Percentiles rank a stretch among this genome's conserved stretches.
These are phyloP conservation scores for Claviceps digitariae DNA, from an alignment of 2,329 filamentous ascomycete species.

Conservation along the genomic window DNA sequence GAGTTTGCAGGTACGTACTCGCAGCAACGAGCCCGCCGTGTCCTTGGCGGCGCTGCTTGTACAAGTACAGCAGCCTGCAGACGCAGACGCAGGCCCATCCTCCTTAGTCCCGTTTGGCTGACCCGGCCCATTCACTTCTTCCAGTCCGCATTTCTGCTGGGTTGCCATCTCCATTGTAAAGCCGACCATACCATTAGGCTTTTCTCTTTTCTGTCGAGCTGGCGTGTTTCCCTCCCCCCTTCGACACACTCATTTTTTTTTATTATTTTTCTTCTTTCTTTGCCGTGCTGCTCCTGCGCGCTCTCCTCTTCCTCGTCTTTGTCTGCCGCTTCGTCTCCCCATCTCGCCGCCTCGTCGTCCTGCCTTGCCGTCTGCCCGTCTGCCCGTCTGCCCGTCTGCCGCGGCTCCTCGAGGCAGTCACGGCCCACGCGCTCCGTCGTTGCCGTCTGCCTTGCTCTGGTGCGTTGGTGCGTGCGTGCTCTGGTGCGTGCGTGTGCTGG, in stretches of 20 bases:
- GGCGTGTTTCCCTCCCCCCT: not conserved
- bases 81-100: too few relatives aligned
- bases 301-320: not conserved
- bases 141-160: constrained; percentile 2
- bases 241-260: not conserved
- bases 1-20: not conserved
- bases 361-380: constrained; percentile 1
- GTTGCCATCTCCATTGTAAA: constrained; percentile 5
- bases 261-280: not conserved
- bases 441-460: not conserved
- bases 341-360: too few relatives aligned
- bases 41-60: not conserved
- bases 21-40: not conserved
- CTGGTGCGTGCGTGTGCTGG: constrained; percentile 5
- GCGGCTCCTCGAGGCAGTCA: constrained; percentile 7
- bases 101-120: not conserved
- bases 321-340: not conserved
- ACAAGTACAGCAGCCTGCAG: not conserved
- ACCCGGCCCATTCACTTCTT: constrained; percentile 7
- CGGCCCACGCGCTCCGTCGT: constrained; percentile 4
- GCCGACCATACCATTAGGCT: constrained; percentile 1
- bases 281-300: not conserved
- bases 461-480: not conserved
- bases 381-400: not conserved
- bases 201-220: not conserved